Percentiles rank a stretch among this genome's conserved stretches.
Conservation (phyloP, 2,329 filamentous ascomycete genomes). For the Xylaria sp. region DNA sequence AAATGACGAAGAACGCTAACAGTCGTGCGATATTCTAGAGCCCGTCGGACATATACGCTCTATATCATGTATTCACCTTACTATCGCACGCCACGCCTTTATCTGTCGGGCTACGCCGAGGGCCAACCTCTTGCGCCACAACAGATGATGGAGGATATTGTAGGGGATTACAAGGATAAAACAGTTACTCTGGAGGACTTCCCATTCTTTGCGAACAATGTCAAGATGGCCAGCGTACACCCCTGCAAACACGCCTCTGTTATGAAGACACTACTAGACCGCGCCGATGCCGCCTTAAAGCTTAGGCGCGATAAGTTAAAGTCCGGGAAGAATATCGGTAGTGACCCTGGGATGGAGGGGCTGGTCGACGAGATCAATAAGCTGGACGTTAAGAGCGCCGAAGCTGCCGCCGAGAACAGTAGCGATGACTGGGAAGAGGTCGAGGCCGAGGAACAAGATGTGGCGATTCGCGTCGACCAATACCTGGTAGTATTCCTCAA, state of each 20-base stretch:
- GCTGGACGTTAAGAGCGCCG: slow-evolving; percentile 61
- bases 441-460: slow-evolving; percentile 71
- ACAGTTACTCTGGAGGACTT: slow-evolving; percentile 98
- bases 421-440: slow-evolving; percentile 71
- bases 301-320: slow-evolving; percentile 83
- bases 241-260: slow-evolving; percentile 97
- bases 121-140: slow-evolving; percentile 82
- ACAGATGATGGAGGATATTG: slow-evolving; percentile 95
- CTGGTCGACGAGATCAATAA: slow-evolving; percentile 81
- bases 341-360: slow-evolving; percentile 74
- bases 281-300: slow-evolving; percentile 91
- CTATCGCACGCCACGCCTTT: slow-evolving; percentile 94
- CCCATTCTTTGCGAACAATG: slow-evolving; percentile 85
- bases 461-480: slow-evolving; percentile 85
- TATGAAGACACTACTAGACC: slow-evolving; percentile 97
- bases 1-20: slow-evolving; percentile 17
- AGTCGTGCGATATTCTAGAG: slow-evolving; percentile 54
- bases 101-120: slow-evolving; percentile 87
- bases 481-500: slow-evolving; percentile 88
- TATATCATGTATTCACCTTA: slow-evolving; percentile 98
- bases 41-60: slow-evolving; percentile 91
- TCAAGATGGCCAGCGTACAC: slow-evolving; percentile 97
- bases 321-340: slow-evolving; percentile 56
- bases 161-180: slow-evolving; percentile 97
- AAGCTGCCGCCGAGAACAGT: slow-evolving; percentile 57